Conservation (phyloP, 1,284 basidiomycete genomes). For the Puccinia horiana region DNA sequence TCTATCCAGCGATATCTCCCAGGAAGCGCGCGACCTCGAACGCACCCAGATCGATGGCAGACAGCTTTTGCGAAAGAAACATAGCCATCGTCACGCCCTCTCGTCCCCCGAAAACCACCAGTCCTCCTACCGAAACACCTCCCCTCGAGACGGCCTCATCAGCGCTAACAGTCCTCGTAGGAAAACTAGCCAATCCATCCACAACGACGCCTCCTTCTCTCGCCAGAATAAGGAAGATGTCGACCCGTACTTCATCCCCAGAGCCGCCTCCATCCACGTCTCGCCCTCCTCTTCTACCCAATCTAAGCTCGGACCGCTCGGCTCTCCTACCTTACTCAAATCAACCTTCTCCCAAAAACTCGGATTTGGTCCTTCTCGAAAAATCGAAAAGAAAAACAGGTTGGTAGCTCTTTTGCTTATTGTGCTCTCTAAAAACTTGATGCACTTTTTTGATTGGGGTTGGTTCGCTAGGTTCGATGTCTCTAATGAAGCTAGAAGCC, state of each 20-base stretch:
- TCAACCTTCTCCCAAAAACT: slow-evolving; percentile 15
- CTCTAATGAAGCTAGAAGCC: slow-evolving; percentile 13
- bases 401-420: background rate
- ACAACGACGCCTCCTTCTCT: background rate
- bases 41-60: background rate
- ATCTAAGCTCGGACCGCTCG: background rate
- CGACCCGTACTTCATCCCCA: background rate
- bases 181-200: background rate
- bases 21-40: slow-evolving; percentile 1
- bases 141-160: background rate
- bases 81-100: background rate
- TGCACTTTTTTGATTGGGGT: background rate
- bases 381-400: slow-evolving; percentile 4
- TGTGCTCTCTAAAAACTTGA: background rate
- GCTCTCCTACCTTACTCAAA: background rate
- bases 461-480: background rate
- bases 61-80: background rate
- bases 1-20: background rate
- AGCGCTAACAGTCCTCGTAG: background rate
- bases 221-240: background rate
- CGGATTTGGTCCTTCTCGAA: background rate
- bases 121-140: background rate
- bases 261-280: background rate
- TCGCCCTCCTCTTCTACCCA: background rate
- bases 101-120: background rate